Evolutionary conservation across 2,329 filamentous ascomycete genomes (phyloP), one percentile per base, ranked within the genome.

Genomic region (Colletotrichum sublineola): DNA sequence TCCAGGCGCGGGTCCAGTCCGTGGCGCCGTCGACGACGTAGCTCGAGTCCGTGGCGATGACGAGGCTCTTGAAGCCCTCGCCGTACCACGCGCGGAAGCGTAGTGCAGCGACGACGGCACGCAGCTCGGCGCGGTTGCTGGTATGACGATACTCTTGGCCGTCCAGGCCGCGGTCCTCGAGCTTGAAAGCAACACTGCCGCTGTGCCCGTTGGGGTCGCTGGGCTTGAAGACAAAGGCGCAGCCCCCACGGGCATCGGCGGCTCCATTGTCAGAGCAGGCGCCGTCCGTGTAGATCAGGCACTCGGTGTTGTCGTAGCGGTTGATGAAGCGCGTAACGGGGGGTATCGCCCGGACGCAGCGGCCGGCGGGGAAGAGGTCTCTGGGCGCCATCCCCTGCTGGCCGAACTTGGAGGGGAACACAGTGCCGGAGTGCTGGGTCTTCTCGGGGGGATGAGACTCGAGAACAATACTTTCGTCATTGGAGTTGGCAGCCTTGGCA

Each of bases 51-150:
- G 86, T 88, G 2, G 87, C 88, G 69, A 90, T 82, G 48, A 89
- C 84, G 2, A 90, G 7, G 2, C 77, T 78, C 14, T 71, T 50
- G 78, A 80, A 79, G 67, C 84, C 76, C 77, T 88, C 85, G 5
- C 76, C 78, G 0, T 18, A n/a, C 87, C 86, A 89, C 73, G 76
- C 11, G 3, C 82, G 79, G 74, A 81, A 84, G 38, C 83, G 79
- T 33, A 89, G 80, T 5, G 84, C 88, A 6, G 82, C 85, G 58
- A 89, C 84, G 6, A 85, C 85, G 7, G 87, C 87, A 18, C 87
- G 87, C 8, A 90, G 82, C 76, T 89, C 86, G 3, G 88, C 88
- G 5, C 88, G 82, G 74, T 89, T 87, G 79, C 82, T 88, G 29
- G 82, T 88, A 71, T 86, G 84, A 9, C 74, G 62, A 52, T 77